Base-by-base conservation (phyloP, 768 basidiomycete genomes). In the Hemileccinum rubropunctum region DNA sequence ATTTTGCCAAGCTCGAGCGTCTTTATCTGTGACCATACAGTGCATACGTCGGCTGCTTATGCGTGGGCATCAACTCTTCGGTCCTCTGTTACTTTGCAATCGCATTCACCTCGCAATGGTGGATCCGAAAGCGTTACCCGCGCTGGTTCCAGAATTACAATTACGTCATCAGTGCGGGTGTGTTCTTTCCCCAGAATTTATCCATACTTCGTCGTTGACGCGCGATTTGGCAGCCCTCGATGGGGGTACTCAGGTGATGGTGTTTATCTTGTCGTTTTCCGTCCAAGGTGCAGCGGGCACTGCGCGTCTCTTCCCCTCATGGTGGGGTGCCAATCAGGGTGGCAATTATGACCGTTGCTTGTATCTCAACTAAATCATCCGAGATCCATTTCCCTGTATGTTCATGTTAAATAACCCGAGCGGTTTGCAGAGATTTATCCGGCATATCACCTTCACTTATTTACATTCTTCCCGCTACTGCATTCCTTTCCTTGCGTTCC, bases 321-420 rank as follows among this genome's bases (percentile, higher is more conserved):
- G 80, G 80, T 80, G 78, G 80, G 77, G 77, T 20, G 79, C 78
- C 11, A 79, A 81, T 58, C 78, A 81, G 51, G 59, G 58, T 28
- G 77, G 76, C 58, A 68, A 73, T 58, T 70, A 64, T 23, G 63
- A 64, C 42, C 28, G 28, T 30, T 30, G 28, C 28, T 30, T 30
- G 11, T 30, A 30, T 12, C 28, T 30, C 28, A 30, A 30, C 28
- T 30, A 12, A 30, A 30, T 8, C 7, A 9, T 30, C 28, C 9
- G 9, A 30, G 8, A 30, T 30, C 3, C 28, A 30, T 12, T 30
- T 4, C 9, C 2, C 28, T 30, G 9, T 12, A 30, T 8, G 11
- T 30, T 28, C 27, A 28, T 9, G 27, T 28, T 9, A 5, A 28
- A 9, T 23, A 30, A 30, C 2, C 28, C 9, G 11, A 4, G 3